phyloP scores from a whole-genome alignment of 2,329 filamentous ascomycete species.

The Nemania serpens region DNA sequence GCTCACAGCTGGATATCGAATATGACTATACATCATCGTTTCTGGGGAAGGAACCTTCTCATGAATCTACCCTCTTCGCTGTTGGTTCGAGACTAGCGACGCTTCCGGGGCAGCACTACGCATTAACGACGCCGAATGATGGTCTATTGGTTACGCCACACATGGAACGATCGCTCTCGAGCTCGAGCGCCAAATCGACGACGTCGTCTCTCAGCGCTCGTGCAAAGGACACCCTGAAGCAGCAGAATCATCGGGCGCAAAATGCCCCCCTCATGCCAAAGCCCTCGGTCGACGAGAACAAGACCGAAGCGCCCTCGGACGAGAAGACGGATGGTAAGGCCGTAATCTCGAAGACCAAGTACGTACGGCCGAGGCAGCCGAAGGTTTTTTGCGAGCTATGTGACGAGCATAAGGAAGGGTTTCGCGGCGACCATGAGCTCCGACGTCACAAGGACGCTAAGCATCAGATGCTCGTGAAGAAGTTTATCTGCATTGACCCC shows the following conservation, averaged over 20 bases:
- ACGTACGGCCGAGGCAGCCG: conserved; percentile 68
- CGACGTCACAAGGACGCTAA: conserved; percentile 68
- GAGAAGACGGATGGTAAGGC: conserved; percentile 50
- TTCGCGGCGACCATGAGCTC: conserved; percentile 85
- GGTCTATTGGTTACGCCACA: conserved; percentile 41
- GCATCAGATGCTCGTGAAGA: conserved; percentile 63
- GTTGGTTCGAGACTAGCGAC: conserved; percentile 46
- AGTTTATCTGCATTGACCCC: conserved; percentile 64
- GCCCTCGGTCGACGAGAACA: conserved; percentile 42
- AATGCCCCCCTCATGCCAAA: conserved; percentile 52
- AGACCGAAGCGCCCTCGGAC: conserved; percentile 30
- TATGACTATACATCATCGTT: conserved; percentile 35
- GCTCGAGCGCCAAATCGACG: conserved; percentile 50
- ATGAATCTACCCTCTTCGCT: conserved; percentile 42
- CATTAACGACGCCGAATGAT: conserved; percentile 37
- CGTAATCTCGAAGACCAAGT: conserved; percentile 49
- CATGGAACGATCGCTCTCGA: conserved; percentile 57
- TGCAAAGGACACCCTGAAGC: conserved; percentile 52
- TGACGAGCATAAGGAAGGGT: conserved; percentile 74
- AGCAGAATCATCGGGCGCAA: conserved; percentile 51
- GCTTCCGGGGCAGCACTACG: conserved; percentile 39
- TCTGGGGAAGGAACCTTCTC: conserved; percentile 35
- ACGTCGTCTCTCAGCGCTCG: conserved; percentile 54
- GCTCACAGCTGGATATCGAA: conserved; percentile 30
- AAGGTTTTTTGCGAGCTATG: conserved; percentile 74